phyloP scores from a whole-genome alignment of 768 basidiomycete genomes.

The Piloderma croceum region DNA sequence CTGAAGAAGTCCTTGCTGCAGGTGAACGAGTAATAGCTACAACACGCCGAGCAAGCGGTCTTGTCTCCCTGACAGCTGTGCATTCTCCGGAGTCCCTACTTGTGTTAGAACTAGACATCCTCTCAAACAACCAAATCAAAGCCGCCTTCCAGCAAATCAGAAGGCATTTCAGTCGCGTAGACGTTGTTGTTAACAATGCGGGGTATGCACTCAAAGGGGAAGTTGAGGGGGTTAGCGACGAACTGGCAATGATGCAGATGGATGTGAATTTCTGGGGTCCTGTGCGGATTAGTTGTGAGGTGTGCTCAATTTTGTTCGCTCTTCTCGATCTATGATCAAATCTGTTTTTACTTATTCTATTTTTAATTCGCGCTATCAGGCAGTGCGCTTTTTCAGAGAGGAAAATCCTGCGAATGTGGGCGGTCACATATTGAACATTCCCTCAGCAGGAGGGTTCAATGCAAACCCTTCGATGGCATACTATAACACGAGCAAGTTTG shows the following conservation, averaged over 20 bases:
- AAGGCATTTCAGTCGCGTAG: slow-evolving; percentile 10
- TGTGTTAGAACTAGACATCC: slow-evolving; percentile 28
- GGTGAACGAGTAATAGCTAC: slow-evolving; percentile 35
- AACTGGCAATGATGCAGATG: slow-evolving; percentile 16
- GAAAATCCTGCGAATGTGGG: slow-evolving; percentile 19
- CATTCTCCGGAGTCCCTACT: slow-evolving; percentile 24
- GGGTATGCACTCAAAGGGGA: slow-evolving; percentile 16
- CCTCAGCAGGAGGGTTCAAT: background rate
- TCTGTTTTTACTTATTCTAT: no score
- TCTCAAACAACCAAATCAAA: slow-evolving; percentile 17
- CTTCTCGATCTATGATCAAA: no score
- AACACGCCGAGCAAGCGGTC: slow-evolving; percentile 22
- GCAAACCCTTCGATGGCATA: slow-evolving; percentile 16
- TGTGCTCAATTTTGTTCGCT: no score
- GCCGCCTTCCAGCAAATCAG: slow-evolving; percentile 25
- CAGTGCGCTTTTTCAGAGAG: slow-evolving; percentile 17
- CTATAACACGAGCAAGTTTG: slow-evolving; percentile 33
- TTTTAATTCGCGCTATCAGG: no score
- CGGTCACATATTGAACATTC: background rate
- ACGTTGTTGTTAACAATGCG: slow-evolving; percentile 18
- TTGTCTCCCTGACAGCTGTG: slow-evolving; percentile 21
- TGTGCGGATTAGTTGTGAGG: slow-evolving; percentile 33
- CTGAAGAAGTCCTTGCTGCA: slow-evolving; percentile 23
- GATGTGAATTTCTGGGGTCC: slow-evolving; percentile 32
- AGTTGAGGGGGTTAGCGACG: slow-evolving; percentile 16